Conservation (phyloP, 352 stramenopile species). For the Elongisporangium senticosum region DNA sequence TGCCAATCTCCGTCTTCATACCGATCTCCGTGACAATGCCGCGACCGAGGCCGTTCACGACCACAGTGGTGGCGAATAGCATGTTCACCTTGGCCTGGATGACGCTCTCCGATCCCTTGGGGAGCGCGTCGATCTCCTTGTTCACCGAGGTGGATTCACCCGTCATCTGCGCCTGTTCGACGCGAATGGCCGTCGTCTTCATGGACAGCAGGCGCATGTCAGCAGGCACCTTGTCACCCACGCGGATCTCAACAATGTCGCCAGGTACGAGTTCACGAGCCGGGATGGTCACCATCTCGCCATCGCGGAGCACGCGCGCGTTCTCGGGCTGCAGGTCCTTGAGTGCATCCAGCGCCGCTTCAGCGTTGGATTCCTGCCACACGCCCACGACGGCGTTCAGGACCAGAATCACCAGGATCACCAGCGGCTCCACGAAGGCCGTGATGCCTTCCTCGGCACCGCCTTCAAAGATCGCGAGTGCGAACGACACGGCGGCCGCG, state of each 20-base stretch:
- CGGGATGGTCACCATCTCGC: conserved; percentile 78
- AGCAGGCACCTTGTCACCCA: conserved; percentile 97
- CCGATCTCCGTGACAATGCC: conserved; percentile 95
- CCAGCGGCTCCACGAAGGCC: conserved; percentile 95
- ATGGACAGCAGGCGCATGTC: conserved; percentile 94
- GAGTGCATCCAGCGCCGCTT: conserved; percentile 92
- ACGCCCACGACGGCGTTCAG: conserved; percentile 96
- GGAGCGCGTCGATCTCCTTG: conserved; percentile 85
- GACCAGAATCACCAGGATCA: conserved; percentile 96
- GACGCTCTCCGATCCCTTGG: conserved; percentile 57
- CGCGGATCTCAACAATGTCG: conserved; percentile 94
- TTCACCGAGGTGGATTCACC: conserved; percentile 93
- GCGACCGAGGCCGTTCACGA: conserved; percentile 93
- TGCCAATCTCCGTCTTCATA: conserved; percentile 99
- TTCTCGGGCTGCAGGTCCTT: conserved; percentile 95
- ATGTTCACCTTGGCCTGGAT: conserved; percentile 95
- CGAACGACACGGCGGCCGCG: conserved; percentile 92
- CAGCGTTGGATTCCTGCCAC: conserved; percentile 94
- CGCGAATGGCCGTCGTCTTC: conserved; percentile 91
- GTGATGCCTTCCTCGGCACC: conserved; percentile 76
- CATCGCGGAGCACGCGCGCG: conserved; percentile 83
- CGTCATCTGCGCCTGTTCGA: conserved; percentile 96
- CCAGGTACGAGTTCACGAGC: conserved; percentile 93
- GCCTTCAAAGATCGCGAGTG: conserved; percentile 92
- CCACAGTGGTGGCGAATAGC: conserved; percentile 96